Base-by-base conservation (phyloP, 169 alveolate genomes). In the Plasmodium berghei region DNA sequence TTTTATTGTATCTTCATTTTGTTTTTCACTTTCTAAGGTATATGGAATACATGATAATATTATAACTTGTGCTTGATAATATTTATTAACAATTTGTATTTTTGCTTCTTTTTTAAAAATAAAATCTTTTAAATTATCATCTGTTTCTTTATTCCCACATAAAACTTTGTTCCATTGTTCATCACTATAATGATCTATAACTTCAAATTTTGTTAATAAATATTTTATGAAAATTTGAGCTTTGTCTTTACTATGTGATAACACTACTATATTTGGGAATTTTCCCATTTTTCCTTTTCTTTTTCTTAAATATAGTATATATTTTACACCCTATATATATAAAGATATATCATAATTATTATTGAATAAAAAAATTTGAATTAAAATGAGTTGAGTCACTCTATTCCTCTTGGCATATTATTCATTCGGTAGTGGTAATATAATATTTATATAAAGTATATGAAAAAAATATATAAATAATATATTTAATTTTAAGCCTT, bases 81-180 rank as follows among this genome's bases (percentile, higher is more conserved):
- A 77, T 70, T 77, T 77, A 64, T 77, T 77, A 24, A 77, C 77
- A 24, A 77, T 77, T 54, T 45, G 28, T 20, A 77, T 58, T 58
- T 77, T 77, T 14, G 45, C 75, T 6, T 48, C 48, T 42, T 77
- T 16, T 45, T 63, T 63, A 64, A 77, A 77, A 16, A 56, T 22
- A 45, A 73, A 73, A 56, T 18, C 49, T 1, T 42, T 69, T 22
- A 18, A 28, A 46, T 45, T 72, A n/a, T 3, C 18, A 40, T 12
- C 18, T n/a, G 20, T 28, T 24, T 48, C 34, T 14, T 77, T 64
- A 24, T 45, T 34, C 22, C 64, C 49, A 66, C 26, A 64, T 9
- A 10, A 24, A 46, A 77, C 62, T 42, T 52, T 45, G 40, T 49
- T 34, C 28, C 26, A 46, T n/a, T 77, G 70, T 49, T 67, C 20